Base-by-base conservation (phyloP, 345 rosid genomes). In the Euphorbia tirucalli region DNA sequence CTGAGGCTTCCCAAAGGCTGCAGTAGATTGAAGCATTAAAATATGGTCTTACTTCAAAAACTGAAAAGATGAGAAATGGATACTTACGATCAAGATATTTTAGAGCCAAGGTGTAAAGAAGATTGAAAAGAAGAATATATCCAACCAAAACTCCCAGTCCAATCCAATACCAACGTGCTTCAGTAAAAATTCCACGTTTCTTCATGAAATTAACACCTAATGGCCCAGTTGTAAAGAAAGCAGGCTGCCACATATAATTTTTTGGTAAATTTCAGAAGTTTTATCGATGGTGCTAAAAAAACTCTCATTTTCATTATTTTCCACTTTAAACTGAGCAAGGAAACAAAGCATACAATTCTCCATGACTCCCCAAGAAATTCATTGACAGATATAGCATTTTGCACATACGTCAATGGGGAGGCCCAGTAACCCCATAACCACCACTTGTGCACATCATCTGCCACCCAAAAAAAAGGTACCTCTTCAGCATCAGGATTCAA, bases 131-230 rank as follows among this genome's bases (percentile, higher is more conserved):
- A 73, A 86, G 59, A 27, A 80, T 65, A 64, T 73, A 87, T 75
- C 93, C 97, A 24, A 90, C 80, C 71, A 75, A 65, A 71, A 92
- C 94, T 44, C 87, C 95, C 18, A 83, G 76, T 70, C 92, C 97
- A 24, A 91, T 84, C 97, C 97, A 94, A 74, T 92, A 94, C 95
- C 97, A 91, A 72, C 70, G 75, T 58, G 97, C 88, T 63, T 87
- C 83, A 1, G 93, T 78, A 71, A 88, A 88, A 72, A 91, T 52
- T 30, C 92, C 96, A 0, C 93, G 89, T 43, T 89, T 78, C 81
- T 84, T 87, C 77, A 94, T 58, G 79, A 90, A 48, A 43, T 15
- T 8, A 70, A 89, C 89, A 70, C 98, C 98, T 71, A 94, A 68
- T 71, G 98, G 67, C 55, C 87, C 89, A 8, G 79, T 83, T 32